A percentile compares a stretch with the other conserved stretches of the same genome.
Evolutionary conservation across 176 grass and related monocot genomes (phyloP).

Genomic region (Avena sativa): DNA sequence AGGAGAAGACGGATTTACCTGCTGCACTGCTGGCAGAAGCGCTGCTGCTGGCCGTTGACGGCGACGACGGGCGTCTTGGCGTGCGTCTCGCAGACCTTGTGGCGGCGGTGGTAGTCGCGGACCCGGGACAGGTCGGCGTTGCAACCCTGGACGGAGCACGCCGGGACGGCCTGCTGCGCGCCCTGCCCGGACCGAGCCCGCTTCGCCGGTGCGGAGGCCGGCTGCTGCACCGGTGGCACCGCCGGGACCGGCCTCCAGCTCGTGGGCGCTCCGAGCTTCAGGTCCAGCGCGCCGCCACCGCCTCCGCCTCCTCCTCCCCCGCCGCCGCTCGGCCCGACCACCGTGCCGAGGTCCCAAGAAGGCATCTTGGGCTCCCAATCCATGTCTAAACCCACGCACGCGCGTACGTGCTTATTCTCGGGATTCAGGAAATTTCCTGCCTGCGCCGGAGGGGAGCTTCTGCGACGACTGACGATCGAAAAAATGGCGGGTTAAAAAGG

Average conservation of each 20-base stretch:
- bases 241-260: conserved; percentile 43
- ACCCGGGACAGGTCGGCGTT: conserved; percentile 77
- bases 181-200: conserved; percentile 49
- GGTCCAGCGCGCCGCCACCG: conserved; percentile 51
- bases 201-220: conserved; percentile 40
- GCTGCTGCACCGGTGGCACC: not conserved
- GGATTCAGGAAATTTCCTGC: not conserved
- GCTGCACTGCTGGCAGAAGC: conserved; percentile 99
- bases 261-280: conserved; percentile 44
- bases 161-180: conserved; percentile 42
- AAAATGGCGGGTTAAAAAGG: not conserved
- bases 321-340: conserved; percentile 49
- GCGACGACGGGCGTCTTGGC: conserved; percentile 91
- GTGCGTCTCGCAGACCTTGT: conserved; percentile 97
- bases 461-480: not conserved
- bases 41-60: conserved; percentile 88
- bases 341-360: conserved; percentile 64
- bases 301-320: not conserved
- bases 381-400: conserved; percentile 39
- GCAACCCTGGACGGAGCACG: conserved; percentile 86
- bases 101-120: conserved; percentile 95
- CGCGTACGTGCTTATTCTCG: not conserved
- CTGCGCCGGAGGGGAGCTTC: not conserved
- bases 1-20: conserved; percentile 41
- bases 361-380: conserved; percentile 83